phyloP scores from a whole-genome alignment of 305 asterid species.

The Andrographis paniculata region DNA sequence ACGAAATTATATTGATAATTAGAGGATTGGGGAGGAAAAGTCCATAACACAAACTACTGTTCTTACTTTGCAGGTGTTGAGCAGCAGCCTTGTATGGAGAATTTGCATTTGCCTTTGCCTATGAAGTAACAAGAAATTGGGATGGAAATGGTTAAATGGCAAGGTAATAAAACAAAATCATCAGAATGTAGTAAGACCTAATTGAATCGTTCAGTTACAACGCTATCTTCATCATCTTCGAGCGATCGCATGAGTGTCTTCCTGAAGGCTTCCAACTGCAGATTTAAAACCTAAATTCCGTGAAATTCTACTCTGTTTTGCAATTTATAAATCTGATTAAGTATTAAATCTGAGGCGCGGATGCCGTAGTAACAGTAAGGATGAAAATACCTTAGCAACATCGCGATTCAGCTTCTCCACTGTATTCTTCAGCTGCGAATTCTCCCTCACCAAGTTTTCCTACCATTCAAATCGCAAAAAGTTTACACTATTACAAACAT shows the following conservation, averaged over 20 bases:
- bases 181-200: neutral
- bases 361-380: too few species aligned
- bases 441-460: constrained; percentile 71
- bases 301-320: too few species aligned
- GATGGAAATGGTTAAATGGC: constrained; percentile 1
- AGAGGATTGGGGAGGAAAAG: neutral
- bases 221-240: constrained; percentile 73
- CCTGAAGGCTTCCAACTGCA: constrained; percentile 89
- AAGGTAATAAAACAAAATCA: neutral
- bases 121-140: constrained; percentile 15
- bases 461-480: constrained; percentile 23
- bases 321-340: too few species aligned
- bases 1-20: too few species aligned
- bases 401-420: constrained; percentile 88
- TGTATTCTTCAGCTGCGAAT: constrained; percentile 42
- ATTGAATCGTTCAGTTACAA: constrained; percentile 35
- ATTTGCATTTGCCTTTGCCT: constrained; percentile 39
- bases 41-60: neutral
- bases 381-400: constrained; percentile 56
- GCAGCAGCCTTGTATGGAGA: too few species aligned
- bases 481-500: too few species aligned
- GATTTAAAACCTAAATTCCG: neutral
- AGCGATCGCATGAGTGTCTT: constrained; percentile 95
- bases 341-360: too few species aligned
- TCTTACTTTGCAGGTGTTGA: neutral